Evolutionary conservation across 495 filamentous ascomycete genomes (phyloP).

Genomic region (Aspergillus incahuasiensis): DNA sequence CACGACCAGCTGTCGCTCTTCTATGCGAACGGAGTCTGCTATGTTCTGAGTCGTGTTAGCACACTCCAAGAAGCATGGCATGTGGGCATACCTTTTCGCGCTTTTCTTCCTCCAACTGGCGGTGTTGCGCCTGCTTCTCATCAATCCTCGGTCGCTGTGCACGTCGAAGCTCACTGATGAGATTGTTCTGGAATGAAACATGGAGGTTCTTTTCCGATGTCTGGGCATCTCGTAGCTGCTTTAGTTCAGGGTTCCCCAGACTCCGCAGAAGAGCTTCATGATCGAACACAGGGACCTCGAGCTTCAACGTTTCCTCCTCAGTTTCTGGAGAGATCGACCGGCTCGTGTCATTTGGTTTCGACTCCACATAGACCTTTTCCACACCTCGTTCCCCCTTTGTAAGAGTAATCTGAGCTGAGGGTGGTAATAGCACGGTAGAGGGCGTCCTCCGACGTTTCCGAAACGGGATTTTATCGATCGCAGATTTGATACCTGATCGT

Average conservation of each 20-base stretch:
- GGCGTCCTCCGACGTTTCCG: constrained; percentile 32
- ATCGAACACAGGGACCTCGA: constrained; percentile 39
- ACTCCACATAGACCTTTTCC: constrained; percentile 31
- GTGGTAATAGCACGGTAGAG: constrained; percentile 28
- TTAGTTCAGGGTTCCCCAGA: constrained; percentile 43
- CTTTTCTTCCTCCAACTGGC: constrained; percentile 47
- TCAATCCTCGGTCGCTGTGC: constrained; percentile 33
- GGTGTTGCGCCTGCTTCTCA: constrained; percentile 24
- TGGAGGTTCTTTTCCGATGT: constrained; percentile 57
- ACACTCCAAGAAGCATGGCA: constrained; percentile 26
- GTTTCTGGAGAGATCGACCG: constrained; percentile 7
- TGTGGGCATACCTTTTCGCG: constrained; percentile 47
- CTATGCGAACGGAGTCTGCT: constrained; percentile 53
- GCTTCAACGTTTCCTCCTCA: constrained; percentile 20
- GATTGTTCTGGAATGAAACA: constrained; percentile 41
- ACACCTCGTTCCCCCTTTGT: constrained; percentile 24
- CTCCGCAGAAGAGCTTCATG: constrained; percentile 40
- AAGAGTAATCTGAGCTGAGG: constrained; percentile 26
- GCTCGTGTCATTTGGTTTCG: constrained; percentile 10
- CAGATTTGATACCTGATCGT: constrained; percentile 33
- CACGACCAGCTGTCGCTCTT: constrained; percentile 69
- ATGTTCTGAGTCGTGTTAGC: constrained; percentile 41
- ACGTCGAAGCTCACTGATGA: constrained; percentile 27
- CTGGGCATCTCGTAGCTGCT: constrained; percentile 49
- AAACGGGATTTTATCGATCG: constrained; percentile 39